Conservation (phyloP, 2,329 filamentous ascomycete species). For the Apiospora kogelbergensis region DNA sequence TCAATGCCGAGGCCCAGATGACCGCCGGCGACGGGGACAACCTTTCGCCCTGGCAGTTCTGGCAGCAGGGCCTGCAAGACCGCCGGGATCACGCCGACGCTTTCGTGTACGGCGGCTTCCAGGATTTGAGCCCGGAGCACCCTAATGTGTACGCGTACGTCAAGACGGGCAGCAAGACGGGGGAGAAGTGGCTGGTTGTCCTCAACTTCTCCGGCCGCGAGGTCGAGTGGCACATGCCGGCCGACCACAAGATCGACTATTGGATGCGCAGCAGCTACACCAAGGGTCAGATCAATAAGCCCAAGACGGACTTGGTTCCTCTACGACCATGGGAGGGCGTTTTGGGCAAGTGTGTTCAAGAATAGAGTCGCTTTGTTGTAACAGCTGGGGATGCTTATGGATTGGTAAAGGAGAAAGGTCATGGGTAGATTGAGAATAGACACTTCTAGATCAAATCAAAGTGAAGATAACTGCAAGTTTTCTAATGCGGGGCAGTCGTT, state of each 20-base stretch:
- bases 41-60: conserved; percentile 57
- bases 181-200: conserved; percentile 29
- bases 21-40: conserved; percentile 32
- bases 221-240: conserved; percentile 24
- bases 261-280: conserved; percentile 25
- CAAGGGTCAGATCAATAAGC: conserved; percentile 23
- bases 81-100: conserved; percentile 57
- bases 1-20: conserved; percentile 59
- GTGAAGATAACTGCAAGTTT: background rate
- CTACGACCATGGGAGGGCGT: conserved; percentile 30
- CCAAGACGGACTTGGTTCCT: conserved; percentile 16
- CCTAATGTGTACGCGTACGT: conserved; percentile 25
- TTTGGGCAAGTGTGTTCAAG: conserved; percentile 17
- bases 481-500: background rate
- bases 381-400: background rate
- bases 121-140: conserved; percentile 28
- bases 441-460: background rate
- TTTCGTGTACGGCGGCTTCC: conserved; percentile 62
- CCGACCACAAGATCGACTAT: conserved; percentile 21
- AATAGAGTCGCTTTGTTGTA: background rate
- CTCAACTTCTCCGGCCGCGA: conserved; percentile 29
- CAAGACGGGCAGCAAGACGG: conserved; percentile 21
- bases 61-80: conserved; percentile 54
- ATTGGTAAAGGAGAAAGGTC: background rate
- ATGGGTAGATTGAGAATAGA: background rate